Evolutionary conservation across 23 red algal genomes (phyloP), one percentile per base, ranked within the genome.

Genomic region (Gracilaria caudata): DNA sequence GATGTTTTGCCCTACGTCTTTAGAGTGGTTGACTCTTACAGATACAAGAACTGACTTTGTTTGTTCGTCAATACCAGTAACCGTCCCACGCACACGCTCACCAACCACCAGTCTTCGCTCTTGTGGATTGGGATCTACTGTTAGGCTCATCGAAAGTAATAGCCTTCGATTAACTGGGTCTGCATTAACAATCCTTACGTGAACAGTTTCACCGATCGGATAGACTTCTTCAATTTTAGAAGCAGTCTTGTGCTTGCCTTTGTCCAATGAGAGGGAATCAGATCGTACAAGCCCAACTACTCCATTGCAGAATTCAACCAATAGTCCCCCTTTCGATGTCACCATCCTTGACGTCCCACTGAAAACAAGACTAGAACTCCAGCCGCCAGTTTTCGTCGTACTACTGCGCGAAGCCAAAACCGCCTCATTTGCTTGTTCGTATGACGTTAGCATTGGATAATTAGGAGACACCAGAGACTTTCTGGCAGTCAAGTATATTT

Each of bases 151-250:
- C 21, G 87, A 91, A 37, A 82, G 76, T 21, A 54, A 82, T 4
- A 91, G n/a, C 58, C 87, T 51, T 72, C 68, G 76, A 58, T 64
- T 53, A 8, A 80, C 55, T 40, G 66, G 24, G 44, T 71, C 73
- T 6, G 64, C 87, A 9, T 54, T 55, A 16, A 68, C 64, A 34
- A 91, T 28, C 41, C 87, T 55, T 26, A 91, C 87, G 28, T 81
- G 46, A 49, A 91, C 87, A 9, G 87, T 91, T 64, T 91, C 51
- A 20, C 87, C 87, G 2, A 77, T 53, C 7, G 87, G 87, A 64
- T 72, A 91, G 32, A 91, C 43, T 29, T 53, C 45, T 59, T 91
- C 78, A 19, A 91, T 75, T 23, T 91, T 58, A 20, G 78, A 53
- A 9, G 40, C 19, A 16, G 74, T 54, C 25, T 55, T 47, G 7